Percentiles rank a stretch among this genome's conserved stretches.
Conservation (phyloP, 441 rosid species). For the Metrosideros polymorpha region DNA sequence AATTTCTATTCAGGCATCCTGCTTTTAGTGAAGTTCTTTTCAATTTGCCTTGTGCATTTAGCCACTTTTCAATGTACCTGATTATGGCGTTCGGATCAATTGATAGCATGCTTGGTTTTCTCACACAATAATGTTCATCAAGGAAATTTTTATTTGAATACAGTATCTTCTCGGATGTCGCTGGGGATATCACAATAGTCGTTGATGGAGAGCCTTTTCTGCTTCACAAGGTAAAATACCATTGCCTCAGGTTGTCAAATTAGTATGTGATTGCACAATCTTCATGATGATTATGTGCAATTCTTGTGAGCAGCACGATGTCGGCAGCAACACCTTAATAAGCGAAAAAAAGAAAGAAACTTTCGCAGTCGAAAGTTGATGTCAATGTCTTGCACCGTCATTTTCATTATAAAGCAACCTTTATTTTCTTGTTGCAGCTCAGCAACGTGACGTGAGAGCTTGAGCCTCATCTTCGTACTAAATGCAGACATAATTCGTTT, state of each 20-base stretch:
- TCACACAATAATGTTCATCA: not conserved
- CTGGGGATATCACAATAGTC: slow-evolving; percentile 69
- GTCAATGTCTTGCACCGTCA: not conserved
- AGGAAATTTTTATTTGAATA: not conserved
- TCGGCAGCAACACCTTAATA: not conserved
- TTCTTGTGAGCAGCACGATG: not conserved
- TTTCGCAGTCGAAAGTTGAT: not conserved
- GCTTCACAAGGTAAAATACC: slow-evolving; percentile 62
- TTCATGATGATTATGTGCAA: not conserved
- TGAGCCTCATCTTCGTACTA: not conserved
- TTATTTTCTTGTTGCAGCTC: not conserved
- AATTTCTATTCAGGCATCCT: not conserved
- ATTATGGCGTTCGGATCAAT: not conserved
- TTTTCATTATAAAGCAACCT: not conserved
- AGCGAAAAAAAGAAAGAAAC: not conserved
- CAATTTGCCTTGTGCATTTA: not conserved
- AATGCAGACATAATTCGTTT: not conserved
- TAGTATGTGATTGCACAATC: not conserved
- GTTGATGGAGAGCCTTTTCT: slow-evolving; percentile 76
- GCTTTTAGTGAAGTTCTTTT: not conserved
- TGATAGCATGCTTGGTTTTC: not conserved
- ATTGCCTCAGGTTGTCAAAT: not conserved
- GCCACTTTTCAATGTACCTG: not conserved
- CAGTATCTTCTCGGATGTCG: slow-evolving; percentile 84
- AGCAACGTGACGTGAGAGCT: not conserved